phyloP scores from a whole-genome alignment of 2,329 filamentous ascomycete species.

The Sporothrix humicola region DNA sequence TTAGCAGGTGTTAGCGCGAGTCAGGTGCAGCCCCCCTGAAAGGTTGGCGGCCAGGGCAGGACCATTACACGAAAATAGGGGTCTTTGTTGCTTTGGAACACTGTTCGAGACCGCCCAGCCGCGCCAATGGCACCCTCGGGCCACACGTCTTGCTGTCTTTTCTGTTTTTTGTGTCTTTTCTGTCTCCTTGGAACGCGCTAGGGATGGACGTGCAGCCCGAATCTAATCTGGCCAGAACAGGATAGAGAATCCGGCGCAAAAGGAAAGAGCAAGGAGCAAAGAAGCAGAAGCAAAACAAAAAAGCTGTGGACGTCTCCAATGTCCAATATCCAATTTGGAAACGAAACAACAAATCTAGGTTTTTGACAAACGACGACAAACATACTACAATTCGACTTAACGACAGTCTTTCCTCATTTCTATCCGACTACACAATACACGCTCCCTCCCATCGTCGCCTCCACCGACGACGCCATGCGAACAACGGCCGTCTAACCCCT shows the following conservation, averaged over 20 bases:
- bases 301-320: background rate
- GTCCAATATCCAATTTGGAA: conserved; percentile 18
- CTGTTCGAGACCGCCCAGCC: background rate
- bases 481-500: conserved; percentile 10
- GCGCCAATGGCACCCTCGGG: background rate
- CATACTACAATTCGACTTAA: background rate
- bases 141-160: too few species aligned
- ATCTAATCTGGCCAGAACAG: conserved; percentile 16
- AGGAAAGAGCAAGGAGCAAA: background rate
- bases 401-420: too few species aligned
- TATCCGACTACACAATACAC: background rate
- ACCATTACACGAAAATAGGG: conserved; percentile 6
- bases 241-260: background rate
- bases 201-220: conserved; percentile 1
- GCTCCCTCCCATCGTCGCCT: background rate
- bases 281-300: background rate
- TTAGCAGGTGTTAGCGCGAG: background rate
- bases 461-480: background rate
- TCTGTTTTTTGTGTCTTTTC: background rate
- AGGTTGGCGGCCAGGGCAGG: background rate
- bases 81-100: background rate
- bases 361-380: background rate
- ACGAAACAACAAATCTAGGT: background rate
- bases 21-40: background rate
- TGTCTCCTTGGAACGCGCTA: conserved; percentile 18